Percentiles rank a stretch among this genome's conserved stretches.
Evolutionary conservation across 1,139 yeast genomes (phyloP).

Genomic region (Candida glucosophila): DNA sequence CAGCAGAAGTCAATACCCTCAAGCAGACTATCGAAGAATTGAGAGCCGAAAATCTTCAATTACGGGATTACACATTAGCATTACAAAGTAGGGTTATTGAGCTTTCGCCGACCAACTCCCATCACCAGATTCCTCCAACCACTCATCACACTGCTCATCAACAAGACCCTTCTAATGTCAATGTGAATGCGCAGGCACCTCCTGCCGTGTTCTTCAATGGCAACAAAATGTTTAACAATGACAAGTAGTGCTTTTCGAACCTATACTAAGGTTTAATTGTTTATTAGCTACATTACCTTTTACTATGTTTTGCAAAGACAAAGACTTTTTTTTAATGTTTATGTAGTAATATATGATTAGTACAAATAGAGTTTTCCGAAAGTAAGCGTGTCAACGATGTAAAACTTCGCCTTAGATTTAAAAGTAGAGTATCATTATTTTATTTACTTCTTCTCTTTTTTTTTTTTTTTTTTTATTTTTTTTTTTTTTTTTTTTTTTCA

Average conservation of each 20-base stretch:
- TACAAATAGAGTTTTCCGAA: too few relatives aligned
- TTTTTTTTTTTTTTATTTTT: too few relatives aligned
- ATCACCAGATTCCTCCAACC: conserved; percentile 6
- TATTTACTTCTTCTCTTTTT: too few relatives aligned
- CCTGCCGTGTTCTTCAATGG: conserved; percentile 9
- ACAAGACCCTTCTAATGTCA: too few relatives aligned
- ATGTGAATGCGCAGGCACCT: conserved; percentile 10
- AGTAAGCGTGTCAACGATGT: too few relatives aligned
- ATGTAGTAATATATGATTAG: too few relatives aligned
- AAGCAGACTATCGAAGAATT: conserved; percentile 57
- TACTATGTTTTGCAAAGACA: too few relatives aligned
- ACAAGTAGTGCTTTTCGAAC: conserved; percentile 7
- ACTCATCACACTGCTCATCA: conserved; percentile 4
- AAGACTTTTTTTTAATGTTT: too few relatives aligned
- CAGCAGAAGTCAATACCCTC: conserved; percentile 49
- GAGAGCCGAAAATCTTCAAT: conserved; percentile 59
- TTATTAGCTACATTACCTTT: conserved; percentile 1
- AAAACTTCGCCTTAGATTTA: too few relatives aligned
- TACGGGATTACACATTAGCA: conserved; percentile 65
- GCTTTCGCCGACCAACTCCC: conserved; percentile 13
- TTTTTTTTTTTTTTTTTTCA: too few relatives aligned
- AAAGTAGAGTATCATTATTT: too few relatives aligned
- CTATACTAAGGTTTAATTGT: conserved; percentile 1
- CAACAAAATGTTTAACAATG: conserved; percentile 7
- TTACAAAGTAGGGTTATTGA: conserved; percentile 62